Conservation (phyloP, 352 stramenopile species). For the Globisporangium rhizosaccharum region DNA sequence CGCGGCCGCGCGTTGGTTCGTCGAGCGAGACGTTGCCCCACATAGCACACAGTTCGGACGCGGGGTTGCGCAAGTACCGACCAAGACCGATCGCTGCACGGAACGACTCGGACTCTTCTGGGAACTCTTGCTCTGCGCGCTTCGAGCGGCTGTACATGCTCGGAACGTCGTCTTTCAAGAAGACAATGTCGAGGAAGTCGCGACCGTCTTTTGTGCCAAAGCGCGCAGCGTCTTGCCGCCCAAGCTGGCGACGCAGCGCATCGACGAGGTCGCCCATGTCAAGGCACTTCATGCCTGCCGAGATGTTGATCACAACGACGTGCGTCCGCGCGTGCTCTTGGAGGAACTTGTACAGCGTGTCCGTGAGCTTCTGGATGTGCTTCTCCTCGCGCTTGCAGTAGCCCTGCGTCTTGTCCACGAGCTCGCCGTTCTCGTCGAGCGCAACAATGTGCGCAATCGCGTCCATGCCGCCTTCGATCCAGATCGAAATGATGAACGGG, state of each 20-base stretch:
- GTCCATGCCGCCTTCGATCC: conserved; percentile 73
- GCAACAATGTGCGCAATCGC: conserved; percentile 82
- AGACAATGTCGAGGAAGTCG: conserved; percentile 85
- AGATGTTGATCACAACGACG: conserved; percentile 87
- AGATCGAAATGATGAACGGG: conserved; percentile 84
- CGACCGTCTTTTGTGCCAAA: conserved; percentile 74
- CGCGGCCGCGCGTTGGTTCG: conserved; percentile 68
- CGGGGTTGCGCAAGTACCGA: conserved; percentile 80
- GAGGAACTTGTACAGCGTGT: conserved; percentile 77
- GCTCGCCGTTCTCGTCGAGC: conserved; percentile 80
- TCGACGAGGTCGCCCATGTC: conserved; percentile 87
- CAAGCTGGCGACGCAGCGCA: conserved; percentile 69
- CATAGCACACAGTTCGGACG: conserved; percentile 81
- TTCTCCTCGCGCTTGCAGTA: conserved; percentile 76
- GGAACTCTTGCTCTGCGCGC: conserved; percentile 77
- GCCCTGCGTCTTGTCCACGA: conserved; percentile 83
- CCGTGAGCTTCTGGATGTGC: conserved; percentile 68
- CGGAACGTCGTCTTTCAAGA: conserved; percentile 85
- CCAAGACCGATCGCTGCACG: conserved; percentile 72
- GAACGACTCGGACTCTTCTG: conserved; percentile 77
- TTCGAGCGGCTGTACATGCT: conserved; percentile 87
- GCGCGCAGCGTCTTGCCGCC: conserved; percentile 56
- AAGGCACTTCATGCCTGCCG: conserved; percentile 87
- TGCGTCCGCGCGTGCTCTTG: conserved; percentile 76
- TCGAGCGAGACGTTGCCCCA: conserved; percentile 81